phyloP scores from a whole-genome alignment of 148 eudicot genomes.

The Suaeda aralocaspica region DNA sequence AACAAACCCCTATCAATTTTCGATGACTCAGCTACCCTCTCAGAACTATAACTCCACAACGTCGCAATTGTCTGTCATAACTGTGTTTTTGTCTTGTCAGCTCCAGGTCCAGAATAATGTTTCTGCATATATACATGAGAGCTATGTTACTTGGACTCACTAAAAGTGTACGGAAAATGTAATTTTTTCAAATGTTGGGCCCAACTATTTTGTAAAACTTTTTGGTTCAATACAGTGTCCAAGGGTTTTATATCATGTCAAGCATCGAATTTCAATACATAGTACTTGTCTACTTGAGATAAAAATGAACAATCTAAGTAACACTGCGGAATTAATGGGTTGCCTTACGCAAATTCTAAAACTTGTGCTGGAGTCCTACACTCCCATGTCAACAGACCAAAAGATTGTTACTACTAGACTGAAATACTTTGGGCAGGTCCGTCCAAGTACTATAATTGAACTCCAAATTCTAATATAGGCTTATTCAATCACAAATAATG shows the following conservation, averaged over 20 bases:
- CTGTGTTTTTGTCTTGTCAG: conserved; percentile 47
- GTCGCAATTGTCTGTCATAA: conserved; percentile 59
- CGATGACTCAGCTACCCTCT: conserved; percentile 84
- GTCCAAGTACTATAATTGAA: neutral
- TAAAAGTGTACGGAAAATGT: too few species aligned
- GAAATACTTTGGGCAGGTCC: neutral
- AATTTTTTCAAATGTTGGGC: too few species aligned
- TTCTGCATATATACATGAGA: conserved; percentile 38
- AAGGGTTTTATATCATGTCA: too few species aligned
- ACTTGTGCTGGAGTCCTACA: neutral
- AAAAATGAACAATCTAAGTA: too few species aligned
- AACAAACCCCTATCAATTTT: conserved; percentile 85
- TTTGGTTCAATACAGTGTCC: too few species aligned
- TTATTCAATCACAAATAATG: neutral
- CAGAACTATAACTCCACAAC: conserved; percentile 61
- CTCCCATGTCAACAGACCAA: neutral
- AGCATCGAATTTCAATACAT: neutral
- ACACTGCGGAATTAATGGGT: too few species aligned
- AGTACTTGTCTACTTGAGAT: neutral
- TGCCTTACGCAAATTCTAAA: neutral
- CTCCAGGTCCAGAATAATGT: conserved; percentile 48
- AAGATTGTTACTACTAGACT: neutral
- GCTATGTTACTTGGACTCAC: too few species aligned
- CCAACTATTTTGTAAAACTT: too few species aligned
- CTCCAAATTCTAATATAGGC: neutral